Evolutionary conservation across 1,284 basidiomycete genomes (phyloP).

Genomic region (Ceraceosorus bombacis): DNA sequence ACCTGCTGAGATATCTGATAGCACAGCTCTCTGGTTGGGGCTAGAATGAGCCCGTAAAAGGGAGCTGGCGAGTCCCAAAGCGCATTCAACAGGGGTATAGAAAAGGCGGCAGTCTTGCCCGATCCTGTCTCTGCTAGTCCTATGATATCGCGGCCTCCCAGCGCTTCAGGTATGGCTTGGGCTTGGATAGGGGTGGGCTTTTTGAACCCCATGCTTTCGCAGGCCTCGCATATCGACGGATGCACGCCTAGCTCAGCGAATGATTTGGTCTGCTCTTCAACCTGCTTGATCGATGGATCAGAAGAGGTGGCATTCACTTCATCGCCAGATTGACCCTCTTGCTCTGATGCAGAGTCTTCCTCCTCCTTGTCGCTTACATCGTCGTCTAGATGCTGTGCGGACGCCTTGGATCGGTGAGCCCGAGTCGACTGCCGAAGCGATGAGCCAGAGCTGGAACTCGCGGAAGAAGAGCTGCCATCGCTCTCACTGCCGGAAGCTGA

Average conservation of each 20-base stretch:
- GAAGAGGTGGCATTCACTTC: no score
- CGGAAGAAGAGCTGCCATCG: no score
- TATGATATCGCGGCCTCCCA: constrained; percentile 89
- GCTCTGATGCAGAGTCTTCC: no score
- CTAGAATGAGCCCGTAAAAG: constrained; percentile 85
- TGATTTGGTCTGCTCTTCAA: constrained; percentile 14
- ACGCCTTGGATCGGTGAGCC: no score
- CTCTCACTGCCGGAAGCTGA: no score
- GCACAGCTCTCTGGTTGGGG: constrained; percentile 82
- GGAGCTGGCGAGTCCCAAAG: constrained; percentile 93
- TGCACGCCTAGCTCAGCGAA: constrained; percentile 71
- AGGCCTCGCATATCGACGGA: constrained; percentile 76
- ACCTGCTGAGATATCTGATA: constrained; percentile 97
- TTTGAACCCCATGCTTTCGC: constrained; percentile 74
- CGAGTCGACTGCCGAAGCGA: no score
- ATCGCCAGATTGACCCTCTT: no score
- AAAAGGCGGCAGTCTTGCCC: constrained; percentile 97
- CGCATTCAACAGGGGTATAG: constrained; percentile 88
- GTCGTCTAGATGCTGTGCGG: no score
- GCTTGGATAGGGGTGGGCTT: constrained; percentile 86
- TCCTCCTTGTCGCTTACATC: no score
- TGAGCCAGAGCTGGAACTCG: no score
- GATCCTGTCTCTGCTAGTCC: constrained; percentile 95
- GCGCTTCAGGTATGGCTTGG: constrained; percentile 78
- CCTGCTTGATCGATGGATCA: no score